phyloP scores from a whole-genome alignment of 768 basidiomycete species.

The Tulasnella sp. region DNA sequence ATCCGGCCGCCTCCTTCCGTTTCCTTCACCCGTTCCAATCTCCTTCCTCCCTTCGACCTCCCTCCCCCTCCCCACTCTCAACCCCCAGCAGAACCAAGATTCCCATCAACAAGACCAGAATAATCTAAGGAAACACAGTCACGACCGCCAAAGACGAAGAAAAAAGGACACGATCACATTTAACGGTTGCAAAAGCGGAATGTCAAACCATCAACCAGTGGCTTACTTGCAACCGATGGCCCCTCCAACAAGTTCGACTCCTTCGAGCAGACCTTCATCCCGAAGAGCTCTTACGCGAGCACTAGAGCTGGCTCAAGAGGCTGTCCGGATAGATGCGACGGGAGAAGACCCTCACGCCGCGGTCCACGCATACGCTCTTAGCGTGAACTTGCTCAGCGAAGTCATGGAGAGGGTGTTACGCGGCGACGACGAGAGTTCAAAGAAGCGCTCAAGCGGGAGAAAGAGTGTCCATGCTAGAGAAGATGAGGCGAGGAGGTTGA shows the following conservation, averaged over 20 bases:
- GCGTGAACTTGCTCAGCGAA: constrained; percentile 80
- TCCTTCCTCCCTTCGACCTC: not conserved
- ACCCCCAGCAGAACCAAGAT: not conserved
- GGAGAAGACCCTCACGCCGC: constrained; percentile 87
- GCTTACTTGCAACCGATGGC: constrained; percentile 21
- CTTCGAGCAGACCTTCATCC: constrained; percentile 60
- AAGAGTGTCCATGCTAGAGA: constrained; percentile 77
- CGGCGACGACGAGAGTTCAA: constrained; percentile 57
- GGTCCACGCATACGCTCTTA: constrained; percentile 82
- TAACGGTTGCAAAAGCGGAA: not conserved
- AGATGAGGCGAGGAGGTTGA: constrained; percentile 80
- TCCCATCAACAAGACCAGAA: not conserved
- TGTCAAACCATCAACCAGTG: constrained; percentile 23
- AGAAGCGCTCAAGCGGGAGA: constrained; percentile 55
- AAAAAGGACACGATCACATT: not conserved
- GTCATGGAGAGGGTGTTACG: constrained; percentile 89
- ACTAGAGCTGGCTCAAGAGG: constrained; percentile 82
- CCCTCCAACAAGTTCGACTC: not conserved
- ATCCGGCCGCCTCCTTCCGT: constrained; percentile 12
- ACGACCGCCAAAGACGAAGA: not conserved
- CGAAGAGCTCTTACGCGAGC: constrained; percentile 81
- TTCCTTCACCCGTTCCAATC: constrained; percentile 6
- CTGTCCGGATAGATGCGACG: constrained; percentile 80
- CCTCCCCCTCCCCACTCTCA: not conserved
- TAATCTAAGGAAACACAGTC: not conserved